Evolutionary conservation across 2,329 filamentous ascomycete genomes (phyloP), one percentile per base, ranked within the genome.

Genomic region (Colletotrichum orchidophilum): DNA sequence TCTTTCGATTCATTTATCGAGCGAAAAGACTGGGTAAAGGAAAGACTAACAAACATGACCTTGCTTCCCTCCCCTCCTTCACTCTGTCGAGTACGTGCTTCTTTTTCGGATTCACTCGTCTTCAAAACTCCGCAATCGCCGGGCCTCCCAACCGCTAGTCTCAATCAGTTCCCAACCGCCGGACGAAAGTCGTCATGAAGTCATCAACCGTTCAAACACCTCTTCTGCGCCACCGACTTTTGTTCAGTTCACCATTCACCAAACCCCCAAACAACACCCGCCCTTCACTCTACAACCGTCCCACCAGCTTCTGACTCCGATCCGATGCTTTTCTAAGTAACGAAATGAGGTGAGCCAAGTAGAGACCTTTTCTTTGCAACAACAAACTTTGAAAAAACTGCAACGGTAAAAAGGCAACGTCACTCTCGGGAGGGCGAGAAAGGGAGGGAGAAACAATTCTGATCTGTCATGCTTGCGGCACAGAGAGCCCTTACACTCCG

Each of bases 401-500:
- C 46, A 26, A 21, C 39, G 42, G 31, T 26, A 15, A 42, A 39
- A 54, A 27, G 58, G 21, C n/a, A 58, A 31, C 31, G 13, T 15
- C 9, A 29, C 33, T 21, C 31, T 57, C n/a, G 49, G 26, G 29
- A 33, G 27, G 15, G 27, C 42, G 33, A 29, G 15, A 12, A 24
- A 6, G 24, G 26, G 24, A 35, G 52, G 39, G 13, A 31, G 39
- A 46, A 21, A 46, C 39, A 15, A 46, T 7, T 61, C 18, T 53
- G 42, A 66, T 54, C 54, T 52, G 52, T 62, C 42, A 46, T 68
- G 64, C 57, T 71, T 50, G 33, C 58, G 35, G 69, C 58, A 69
- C 64, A 71, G 59, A 63, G 66, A 55, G 33, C 63, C 13, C 63
- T 73, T 73, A 74, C 71, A 74, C 73, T 73, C 73, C 73, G 33